Base-by-base conservation (phyloP, 805 yeast species). In the Candida pseudofarinosa region DNA sequence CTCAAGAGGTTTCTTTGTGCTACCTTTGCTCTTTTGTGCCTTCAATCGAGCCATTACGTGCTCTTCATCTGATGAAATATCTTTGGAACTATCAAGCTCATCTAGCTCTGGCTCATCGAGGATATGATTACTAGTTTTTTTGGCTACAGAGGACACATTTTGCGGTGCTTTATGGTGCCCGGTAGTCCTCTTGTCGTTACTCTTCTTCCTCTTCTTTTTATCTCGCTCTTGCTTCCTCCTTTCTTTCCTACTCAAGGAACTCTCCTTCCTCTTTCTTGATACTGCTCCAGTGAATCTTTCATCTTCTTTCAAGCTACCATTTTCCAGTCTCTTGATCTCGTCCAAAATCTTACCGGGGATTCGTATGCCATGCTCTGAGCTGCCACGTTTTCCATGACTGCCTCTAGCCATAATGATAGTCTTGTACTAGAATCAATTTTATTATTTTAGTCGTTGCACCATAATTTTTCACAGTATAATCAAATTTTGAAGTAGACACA, bases 271-370 rank as follows among this genome's bases (percentile, higher is more conserved):
- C 41, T 58, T 61, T 23, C 62, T 48, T 45, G 59, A 60, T 44
- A 54, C 51, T 16, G 47, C 43, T 10, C 37, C 43, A n/a, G 49
- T 36, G 41, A 44, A 58, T 34, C 63, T 45, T 4, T 49, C 49
- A 48, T 47, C 62, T 44, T 65, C 69, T 31, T 69, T 65, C 33
- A 65, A 67, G 23, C 67, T 76, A 16, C 77, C 76, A n/a, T 64
- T 72, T 57, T 75, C 65, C 32, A 58, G 65, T 17, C 48, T 41
- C 31, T 62, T 53, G 42, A 80, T 65, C 56, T 77, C 78, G 48
- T 81, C 83, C 37, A 80, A 55, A 14, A 80, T 56, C 30, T 60
- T 52, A 1, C 81, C 82, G 1, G 85, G 85, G 17, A 80, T 61
- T 44, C 79, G 67, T 41, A 79, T 79, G n/a, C 69, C 75, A 48